Percentiles rank a stretch among this genome's conserved stretches.
phyloP scores from a whole-genome alignment of 768 basidiomycete genomes.

The Termitomyces sp. region DNA sequence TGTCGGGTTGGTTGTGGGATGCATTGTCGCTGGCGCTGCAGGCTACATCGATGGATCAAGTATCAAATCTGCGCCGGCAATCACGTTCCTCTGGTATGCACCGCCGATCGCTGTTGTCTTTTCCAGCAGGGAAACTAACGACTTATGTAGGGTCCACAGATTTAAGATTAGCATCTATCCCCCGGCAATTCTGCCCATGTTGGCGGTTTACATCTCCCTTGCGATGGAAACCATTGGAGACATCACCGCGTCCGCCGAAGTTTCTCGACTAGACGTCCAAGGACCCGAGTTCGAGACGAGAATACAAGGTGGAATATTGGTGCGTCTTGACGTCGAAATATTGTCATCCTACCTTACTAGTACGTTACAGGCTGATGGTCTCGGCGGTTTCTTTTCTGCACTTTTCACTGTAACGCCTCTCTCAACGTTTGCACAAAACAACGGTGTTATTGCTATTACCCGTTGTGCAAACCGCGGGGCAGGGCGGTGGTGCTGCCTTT shows the following conservation, averaged over 20 bases:
- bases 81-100: slow-evolving; percentile 74
- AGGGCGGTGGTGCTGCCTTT: slow-evolving; percentile 73
- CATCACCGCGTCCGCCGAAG: slow-evolving; percentile 78
- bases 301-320: slow-evolving; percentile 79
- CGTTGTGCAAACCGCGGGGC: slow-evolving; percentile 79
- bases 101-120: neutral
- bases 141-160: slow-evolving; percentile 51
- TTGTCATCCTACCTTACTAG: slow-evolving; percentile 40
- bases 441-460: slow-evolving; percentile 79
- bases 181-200: slow-evolving; percentile 52
- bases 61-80: slow-evolving; percentile 64
- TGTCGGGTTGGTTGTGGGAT: slow-evolving; percentile 69
- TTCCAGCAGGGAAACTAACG: neutral
- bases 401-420: slow-evolving; percentile 79
- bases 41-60: slow-evolving; percentile 70
- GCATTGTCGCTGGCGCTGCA: slow-evolving; percentile 73
- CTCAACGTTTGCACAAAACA: slow-evolving; percentile 69
- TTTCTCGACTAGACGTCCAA: slow-evolving; percentile 67
- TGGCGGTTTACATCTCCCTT: slow-evolving; percentile 47
- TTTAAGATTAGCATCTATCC: slow-evolving; percentile 77
- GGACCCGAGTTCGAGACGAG: slow-evolving; percentile 76
- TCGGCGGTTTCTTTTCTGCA: slow-evolving; percentile 75
- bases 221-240: slow-evolving; percentile 87
- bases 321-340: slow-evolving; percentile 21
- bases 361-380: slow-evolving; percentile 59